Conservation (phyloP, 768 basidiomycete genomes). For the Calocera cornea region DNA sequence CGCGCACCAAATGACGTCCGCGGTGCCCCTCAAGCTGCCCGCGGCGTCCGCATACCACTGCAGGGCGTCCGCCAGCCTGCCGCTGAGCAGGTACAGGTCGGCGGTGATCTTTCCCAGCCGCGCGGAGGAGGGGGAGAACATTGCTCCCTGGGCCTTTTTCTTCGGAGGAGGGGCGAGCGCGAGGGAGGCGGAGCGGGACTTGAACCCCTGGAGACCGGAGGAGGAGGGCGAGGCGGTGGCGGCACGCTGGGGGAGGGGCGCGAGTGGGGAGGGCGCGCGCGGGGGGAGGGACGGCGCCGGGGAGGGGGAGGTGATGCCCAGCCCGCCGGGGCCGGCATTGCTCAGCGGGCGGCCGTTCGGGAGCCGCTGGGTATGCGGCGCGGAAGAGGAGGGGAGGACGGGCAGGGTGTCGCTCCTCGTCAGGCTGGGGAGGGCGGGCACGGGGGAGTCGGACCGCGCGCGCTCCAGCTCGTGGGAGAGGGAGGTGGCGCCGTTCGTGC, state of each 20-base stretch:
- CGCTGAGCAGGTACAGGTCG: constrained; percentile 77
- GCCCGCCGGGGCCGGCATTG: neutral
- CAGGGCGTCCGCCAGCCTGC: constrained; percentile 68
- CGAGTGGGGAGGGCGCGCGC: constrained; percentile 1
- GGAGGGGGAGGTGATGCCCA: constrained; percentile 1
- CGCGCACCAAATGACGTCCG: constrained; percentile 82
- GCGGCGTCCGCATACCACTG: constrained; percentile 85
- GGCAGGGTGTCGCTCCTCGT: constrained; percentile 17
- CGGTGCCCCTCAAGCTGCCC: constrained; percentile 53
- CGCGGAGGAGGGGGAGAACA: constrained; percentile 50
- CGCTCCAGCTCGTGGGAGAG: constrained; percentile 7
- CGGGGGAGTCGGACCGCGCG: constrained; percentile 11
- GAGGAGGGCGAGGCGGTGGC: neutral
- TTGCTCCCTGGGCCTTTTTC: neutral
- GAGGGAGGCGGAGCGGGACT: neutral
- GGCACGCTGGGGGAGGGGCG: constrained; percentile 5
- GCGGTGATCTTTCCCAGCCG: constrained; percentile 77
- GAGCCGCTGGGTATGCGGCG: neutral
- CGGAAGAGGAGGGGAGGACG: constrained; percentile 8
- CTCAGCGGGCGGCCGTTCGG: neutral
- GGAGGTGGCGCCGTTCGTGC: constrained; percentile 12
- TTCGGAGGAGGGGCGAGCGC: neutral
- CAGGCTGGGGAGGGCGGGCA: constrained; percentile 12
- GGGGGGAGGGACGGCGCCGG: neutral
- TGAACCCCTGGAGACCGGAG: neutral